Conservation (phyloP, 306 rosid genomes). For the Cucurbita argyrosperma region DNA sequence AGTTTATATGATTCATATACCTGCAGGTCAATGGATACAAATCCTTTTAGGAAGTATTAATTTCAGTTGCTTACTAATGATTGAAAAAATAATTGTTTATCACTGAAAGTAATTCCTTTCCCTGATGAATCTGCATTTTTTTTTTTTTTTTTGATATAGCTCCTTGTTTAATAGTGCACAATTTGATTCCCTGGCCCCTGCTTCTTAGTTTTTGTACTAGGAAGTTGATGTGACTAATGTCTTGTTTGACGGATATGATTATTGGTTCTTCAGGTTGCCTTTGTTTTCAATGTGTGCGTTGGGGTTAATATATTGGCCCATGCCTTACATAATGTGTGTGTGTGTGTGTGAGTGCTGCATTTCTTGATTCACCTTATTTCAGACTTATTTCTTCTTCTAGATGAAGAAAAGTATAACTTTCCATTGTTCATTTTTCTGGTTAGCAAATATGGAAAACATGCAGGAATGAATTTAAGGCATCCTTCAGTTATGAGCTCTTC, state of each 20-base stretch:
- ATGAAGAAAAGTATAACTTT: no score
- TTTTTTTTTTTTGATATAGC: not conserved
- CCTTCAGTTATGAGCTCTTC: no score
- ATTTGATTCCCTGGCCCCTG: not conserved
- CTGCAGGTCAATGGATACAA: not conserved
- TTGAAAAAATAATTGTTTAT: not conserved
- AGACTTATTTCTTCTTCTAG: not conserved
- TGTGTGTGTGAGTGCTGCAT: not conserved
- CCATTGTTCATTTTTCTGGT: no score
- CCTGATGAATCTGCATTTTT: not conserved
- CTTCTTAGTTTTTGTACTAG: not conserved
- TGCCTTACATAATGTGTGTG: not conserved
- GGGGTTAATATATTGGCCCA: not conserved
- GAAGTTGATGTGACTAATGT: not conserved
- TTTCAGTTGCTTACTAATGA: not conserved
- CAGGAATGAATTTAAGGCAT: no score
- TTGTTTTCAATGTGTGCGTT: not conserved
- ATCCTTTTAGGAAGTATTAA: not conserved
- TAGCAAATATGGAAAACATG: no score
- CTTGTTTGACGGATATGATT: not conserved
- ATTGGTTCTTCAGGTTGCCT: not conserved
- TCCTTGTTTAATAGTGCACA: not conserved
- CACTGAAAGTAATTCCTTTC: not conserved
- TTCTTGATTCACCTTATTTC: not conserved
- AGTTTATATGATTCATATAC: slow-evolving; percentile 12